These are phyloP conservation scores for Cucurbita ficifolia DNA, from an alignment of 306 rosid species.

Conservation along the genomic window DNA sequence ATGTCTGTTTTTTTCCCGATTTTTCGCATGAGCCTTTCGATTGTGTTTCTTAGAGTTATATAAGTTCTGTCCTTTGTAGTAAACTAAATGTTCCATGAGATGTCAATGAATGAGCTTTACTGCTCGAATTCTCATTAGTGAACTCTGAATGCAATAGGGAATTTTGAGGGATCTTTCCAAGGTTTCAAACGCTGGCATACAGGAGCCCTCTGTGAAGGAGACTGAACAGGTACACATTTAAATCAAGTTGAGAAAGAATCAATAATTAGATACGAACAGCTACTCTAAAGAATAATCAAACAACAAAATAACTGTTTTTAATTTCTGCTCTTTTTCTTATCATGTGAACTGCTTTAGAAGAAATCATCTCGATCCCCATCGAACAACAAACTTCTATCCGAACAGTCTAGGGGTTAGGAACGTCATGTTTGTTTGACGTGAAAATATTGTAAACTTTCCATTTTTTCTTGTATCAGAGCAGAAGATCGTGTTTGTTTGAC, in stretches of 20 bases:
- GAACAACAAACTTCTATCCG: not conserved
- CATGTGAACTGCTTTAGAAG: not conserved
- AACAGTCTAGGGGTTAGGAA: not conserved
- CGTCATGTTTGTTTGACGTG: not conserved
- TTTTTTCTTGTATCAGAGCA: too few relatives aligned
- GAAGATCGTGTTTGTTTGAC: too few relatives aligned
- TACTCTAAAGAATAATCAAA: not conserved
- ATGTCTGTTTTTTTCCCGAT: not conserved
- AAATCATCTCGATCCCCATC: not conserved
- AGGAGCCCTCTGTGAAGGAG: conserved; percentile 21
- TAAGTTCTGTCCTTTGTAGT: not conserved
- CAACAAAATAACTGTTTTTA: not conserved
- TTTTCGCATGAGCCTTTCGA: not conserved
- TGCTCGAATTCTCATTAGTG: not conserved
- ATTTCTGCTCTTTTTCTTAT: not conserved
- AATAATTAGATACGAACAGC: not conserved
- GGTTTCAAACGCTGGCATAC: conserved; percentile 12
- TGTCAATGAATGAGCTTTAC: not conserved
- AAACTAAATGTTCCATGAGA: not conserved
- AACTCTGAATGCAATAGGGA: conserved; percentile 24
- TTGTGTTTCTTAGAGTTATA: not conserved
- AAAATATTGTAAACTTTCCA: too few relatives aligned
- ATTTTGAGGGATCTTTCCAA: conserved; percentile 26
- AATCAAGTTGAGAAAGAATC: not conserved
- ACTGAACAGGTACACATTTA: conserved; percentile 26